Evolutionary conservation across 495 filamentous ascomycete genomes (phyloP).

Genomic region (Xylaria flabelliformis): DNA sequence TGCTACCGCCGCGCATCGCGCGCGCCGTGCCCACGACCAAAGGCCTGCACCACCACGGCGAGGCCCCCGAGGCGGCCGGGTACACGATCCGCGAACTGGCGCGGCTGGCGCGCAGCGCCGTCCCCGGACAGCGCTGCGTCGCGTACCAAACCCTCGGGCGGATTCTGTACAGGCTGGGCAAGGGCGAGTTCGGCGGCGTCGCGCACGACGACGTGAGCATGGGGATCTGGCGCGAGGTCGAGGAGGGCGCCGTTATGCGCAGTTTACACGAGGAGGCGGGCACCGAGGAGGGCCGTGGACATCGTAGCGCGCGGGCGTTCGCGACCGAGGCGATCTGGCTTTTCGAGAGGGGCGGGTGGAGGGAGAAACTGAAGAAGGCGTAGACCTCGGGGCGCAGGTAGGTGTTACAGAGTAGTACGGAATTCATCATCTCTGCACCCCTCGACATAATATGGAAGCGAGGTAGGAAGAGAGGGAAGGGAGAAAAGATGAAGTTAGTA

Average conservation of each 20-base stretch:
- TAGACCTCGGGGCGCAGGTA: background rate
- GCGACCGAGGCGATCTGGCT: conserved; percentile 92
- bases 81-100: conserved; percentile 93
- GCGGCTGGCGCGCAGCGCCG: conserved; percentile 77
- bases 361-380: conserved; percentile 47
- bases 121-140: conserved; percentile 86
- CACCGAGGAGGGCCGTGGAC: conserved; percentile 56
- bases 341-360: conserved; percentile 79
- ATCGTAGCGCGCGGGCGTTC: conserved; percentile 72
- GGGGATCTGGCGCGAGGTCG: conserved; percentile 78
- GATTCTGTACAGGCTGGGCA: conserved; percentile 81
- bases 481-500: background rate
- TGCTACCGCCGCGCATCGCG: conserved; percentile 77
- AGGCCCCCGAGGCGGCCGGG: conserved; percentile 90
- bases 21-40: conserved; percentile 72
- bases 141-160: conserved; percentile 91
- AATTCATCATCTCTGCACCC: background rate
- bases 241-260: conserved; percentile 75
- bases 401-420: background rate
- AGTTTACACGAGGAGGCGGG: conserved; percentile 70
- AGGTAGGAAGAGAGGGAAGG: background rate
- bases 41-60: conserved; percentile 92
- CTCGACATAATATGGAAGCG: background rate
- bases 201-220: conserved; percentile 52
- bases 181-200: conserved; percentile 75